phyloP scores from a whole-genome alignment of 1,284 basidiomycete species.

The Albatrellus sp. region DNA sequence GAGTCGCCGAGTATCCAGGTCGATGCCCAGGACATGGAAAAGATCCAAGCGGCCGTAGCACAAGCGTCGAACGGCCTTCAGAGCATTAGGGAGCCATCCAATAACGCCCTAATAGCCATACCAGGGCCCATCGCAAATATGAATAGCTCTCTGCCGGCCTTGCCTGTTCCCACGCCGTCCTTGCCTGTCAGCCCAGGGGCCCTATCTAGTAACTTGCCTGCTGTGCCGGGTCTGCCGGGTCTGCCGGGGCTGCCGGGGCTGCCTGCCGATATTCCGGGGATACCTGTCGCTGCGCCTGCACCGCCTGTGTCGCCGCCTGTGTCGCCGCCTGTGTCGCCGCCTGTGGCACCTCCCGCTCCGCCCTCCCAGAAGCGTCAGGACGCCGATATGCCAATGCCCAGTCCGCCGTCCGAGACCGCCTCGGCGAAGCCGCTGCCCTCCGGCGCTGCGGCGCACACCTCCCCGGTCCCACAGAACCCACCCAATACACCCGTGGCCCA shows the following conservation, averaged over 20 bases:
- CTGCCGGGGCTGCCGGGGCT: too few species aligned
- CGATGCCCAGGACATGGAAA: background rate
- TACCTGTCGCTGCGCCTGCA: too few species aligned
- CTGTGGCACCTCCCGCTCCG: too few species aligned
- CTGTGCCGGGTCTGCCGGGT: too few species aligned
- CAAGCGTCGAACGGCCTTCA: background rate
- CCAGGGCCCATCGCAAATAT: background rate
- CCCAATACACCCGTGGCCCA: conserved; percentile 13
- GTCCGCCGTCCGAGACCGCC: background rate
- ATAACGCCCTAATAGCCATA: background rate
- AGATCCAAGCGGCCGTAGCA: background rate
- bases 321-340: background rate
- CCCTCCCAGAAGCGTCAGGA: too few species aligned
- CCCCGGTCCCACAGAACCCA: conserved; percentile 14
- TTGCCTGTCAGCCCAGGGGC: too few species aligned
- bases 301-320: background rate
- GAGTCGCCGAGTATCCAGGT: background rate
- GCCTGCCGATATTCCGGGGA: too few species aligned
- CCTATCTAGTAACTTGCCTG: too few species aligned
- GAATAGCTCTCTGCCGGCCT: too few species aligned
- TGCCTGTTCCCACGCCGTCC: too few species aligned
- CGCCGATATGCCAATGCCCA: too few species aligned
- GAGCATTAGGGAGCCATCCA: too few species aligned
- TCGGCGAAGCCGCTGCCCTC: background rate
- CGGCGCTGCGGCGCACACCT: conserved; percentile 3